Evolutionary conservation across 306 rosid species (phyloP).

Genomic region (Hippophae tibetana): DNA sequence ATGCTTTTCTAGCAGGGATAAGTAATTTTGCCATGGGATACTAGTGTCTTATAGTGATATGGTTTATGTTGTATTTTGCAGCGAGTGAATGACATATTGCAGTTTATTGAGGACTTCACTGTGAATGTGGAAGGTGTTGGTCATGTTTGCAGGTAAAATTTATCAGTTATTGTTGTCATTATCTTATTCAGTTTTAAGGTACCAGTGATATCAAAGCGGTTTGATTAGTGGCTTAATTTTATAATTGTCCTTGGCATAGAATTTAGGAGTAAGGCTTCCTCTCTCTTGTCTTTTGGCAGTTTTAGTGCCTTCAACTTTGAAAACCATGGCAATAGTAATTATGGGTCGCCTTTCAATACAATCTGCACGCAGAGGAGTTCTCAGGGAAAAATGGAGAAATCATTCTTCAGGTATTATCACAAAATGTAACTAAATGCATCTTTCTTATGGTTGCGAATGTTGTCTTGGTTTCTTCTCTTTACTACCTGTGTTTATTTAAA

Average conservation of each 20-base stretch:
- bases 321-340: constrained; percentile 67
- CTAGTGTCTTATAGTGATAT: constrained; percentile 13
- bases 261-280: constrained; percentile 4
- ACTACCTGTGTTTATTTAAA: too few relatives aligned
- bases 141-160: constrained; percentile 84
- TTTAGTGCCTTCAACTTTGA: constrained; percentile 72
- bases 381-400: constrained; percentile 98
- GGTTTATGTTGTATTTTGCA: constrained; percentile 30
- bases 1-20: constrained; percentile 8
- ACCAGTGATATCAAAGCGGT: constrained; percentile 2
- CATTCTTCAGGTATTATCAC: constrained; percentile 64
- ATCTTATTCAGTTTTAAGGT: constrained; percentile 4
- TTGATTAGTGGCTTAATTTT: not conserved
- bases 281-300: constrained; percentile 31
- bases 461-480: too few relatives aligned
- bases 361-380: constrained; percentile 59
- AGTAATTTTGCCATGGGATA: not conserved
- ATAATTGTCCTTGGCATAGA: not conserved
- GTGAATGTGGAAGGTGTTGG: constrained; percentile 90
- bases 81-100: constrained; percentile 86
- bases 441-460: too few relatives aligned
- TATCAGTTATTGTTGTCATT: constrained; percentile 2
- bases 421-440: too few relatives aligned
- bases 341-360: constrained; percentile 62
- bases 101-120: constrained; percentile 75